Evolutionary conservation across 2,329 filamentous ascomycete genomes (phyloP).

Genomic region (Ceratocystis papillata): DNA sequence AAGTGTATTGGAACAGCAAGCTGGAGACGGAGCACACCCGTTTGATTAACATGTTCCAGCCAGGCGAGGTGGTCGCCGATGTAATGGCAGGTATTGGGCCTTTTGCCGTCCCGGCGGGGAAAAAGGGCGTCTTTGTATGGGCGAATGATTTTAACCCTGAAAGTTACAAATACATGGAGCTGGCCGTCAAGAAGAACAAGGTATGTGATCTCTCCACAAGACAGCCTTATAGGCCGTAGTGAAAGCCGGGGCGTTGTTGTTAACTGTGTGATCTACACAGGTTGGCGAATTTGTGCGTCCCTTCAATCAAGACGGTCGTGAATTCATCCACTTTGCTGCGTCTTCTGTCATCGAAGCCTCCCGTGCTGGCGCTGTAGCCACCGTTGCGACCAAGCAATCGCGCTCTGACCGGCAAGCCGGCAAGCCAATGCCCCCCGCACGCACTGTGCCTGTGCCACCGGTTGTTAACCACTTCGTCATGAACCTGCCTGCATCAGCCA

Average conservation of each 20-base stretch:
- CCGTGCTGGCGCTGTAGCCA: conserved; percentile 42
- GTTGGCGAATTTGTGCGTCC: conserved; percentile 60
- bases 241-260: neutral
- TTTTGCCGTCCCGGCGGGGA: conserved; percentile 84
- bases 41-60: conserved; percentile 61
- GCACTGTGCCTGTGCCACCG: conserved; percentile 49
- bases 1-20: conserved; percentile 96
- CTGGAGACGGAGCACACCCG: conserved; percentile 82
- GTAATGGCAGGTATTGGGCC: conserved; percentile 96
- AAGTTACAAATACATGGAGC: conserved; percentile 60
- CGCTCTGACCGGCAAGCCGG: conserved; percentile 30
- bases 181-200: conserved; percentile 69
- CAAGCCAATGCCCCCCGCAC: conserved; percentile 31
- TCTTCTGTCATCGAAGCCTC: conserved; percentile 47
- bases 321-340: conserved; percentile 65
- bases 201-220: conserved; percentile 35
- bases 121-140: conserved; percentile 83
- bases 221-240: conserved; percentile 20
- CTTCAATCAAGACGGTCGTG: conserved; percentile 70
- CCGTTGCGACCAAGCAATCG: conserved; percentile 37
- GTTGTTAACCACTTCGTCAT: conserved; percentile 92
- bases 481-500: conserved; percentile 87
- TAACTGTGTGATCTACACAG: conserved; percentile 30
- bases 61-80: conserved; percentile 84
- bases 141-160: conserved; percentile 96